Conservation (phyloP, 2,329 filamentous ascomycete species). For the Clonostachys rosea region DNA sequence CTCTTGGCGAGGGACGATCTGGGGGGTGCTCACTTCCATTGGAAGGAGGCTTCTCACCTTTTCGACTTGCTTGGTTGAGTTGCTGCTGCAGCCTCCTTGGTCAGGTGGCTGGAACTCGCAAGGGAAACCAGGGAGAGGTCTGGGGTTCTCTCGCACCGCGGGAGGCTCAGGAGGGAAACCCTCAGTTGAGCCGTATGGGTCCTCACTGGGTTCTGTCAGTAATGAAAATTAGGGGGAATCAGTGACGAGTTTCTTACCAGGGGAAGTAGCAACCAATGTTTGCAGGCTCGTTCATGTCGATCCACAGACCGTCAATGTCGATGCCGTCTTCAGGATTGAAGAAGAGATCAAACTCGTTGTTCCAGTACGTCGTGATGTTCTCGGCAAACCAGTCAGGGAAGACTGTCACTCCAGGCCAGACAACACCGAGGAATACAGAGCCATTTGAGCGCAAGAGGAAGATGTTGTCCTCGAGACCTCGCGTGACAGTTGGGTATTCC, state of each 20-base stretch:
- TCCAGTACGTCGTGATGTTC: conserved; percentile 64
- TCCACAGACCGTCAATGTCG: conserved; percentile 75
- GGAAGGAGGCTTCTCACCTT: neutral
- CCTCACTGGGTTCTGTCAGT: conserved; percentile 9
- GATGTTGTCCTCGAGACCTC: conserved; percentile 36
- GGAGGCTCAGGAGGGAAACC: conserved; percentile 58
- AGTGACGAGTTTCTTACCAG: neutral
- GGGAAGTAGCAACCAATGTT: conserved; percentile 31
- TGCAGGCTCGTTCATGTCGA: conserved; percentile 57
- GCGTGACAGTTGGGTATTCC: conserved; percentile 33
- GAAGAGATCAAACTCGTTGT: conserved; percentile 59
- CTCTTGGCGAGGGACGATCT: conserved; percentile 30
- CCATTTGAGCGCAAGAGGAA: conserved; percentile 51
- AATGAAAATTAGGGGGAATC: neutral
- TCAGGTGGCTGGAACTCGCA: conserved; percentile 19
- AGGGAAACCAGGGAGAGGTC: conserved; percentile 65
- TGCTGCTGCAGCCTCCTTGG: conserved; percentile 2
- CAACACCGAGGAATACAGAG: conserved; percentile 56
- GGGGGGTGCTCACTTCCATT: neutral
- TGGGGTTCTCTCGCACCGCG: conserved; percentile 56
- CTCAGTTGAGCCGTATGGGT: conserved; percentile 13
- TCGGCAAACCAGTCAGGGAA: conserved; percentile 76
- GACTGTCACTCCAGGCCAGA: conserved; percentile 71
- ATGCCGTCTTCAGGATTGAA: conserved; percentile 61
- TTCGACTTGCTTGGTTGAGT: neutral